Percentiles rank a stretch among this genome's conserved stretches.
Evolutionary conservation across 2,329 filamentous ascomycete genomes (phyloP).

Genomic region (Fusarium sp.): DNA sequence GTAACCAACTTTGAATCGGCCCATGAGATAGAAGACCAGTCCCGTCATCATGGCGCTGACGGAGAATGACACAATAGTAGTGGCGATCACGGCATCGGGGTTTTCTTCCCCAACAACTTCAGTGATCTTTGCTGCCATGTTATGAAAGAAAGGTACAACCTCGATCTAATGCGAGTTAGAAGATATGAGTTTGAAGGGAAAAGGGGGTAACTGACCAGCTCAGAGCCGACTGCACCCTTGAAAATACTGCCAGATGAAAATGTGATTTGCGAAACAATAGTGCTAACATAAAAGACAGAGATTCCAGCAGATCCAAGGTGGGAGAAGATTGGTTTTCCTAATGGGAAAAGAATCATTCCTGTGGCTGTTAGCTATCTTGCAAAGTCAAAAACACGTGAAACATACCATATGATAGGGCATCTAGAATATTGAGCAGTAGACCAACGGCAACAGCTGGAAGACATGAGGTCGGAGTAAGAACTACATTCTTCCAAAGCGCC

Average conservation of each 20-base stretch:
- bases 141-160: constrained; percentile 98
- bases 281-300: constrained; percentile 98
- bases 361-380: constrained; percentile 24
- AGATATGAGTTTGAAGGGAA: not conserved
- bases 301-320: constrained; percentile 92
- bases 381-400: constrained; percentile 12
- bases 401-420: constrained; percentile 90
- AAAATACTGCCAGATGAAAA: constrained; percentile 92
- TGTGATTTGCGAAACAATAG: constrained; percentile 90
- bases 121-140: constrained; percentile 93
- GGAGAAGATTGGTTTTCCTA: constrained; percentile 87
- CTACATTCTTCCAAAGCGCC: constrained; percentile 69
- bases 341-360: constrained; percentile 94
- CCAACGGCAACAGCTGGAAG: constrained; percentile 90
- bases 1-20: constrained; percentile 86
- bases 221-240: constrained; percentile 89
- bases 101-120: constrained; percentile 80
- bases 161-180: constrained; percentile 72
- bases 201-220: constrained; percentile 72
- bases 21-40: constrained; percentile 90
- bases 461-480: constrained; percentile 75
- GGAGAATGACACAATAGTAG: constrained; percentile 91
- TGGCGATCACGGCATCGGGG: constrained; percentile 88
- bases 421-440: constrained; percentile 88
- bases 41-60: constrained; percentile 92